These are phyloP conservation scores for Saccharomyces cerevisiae DNA, from an alignment of 805 yeast genomes.

Conservation along the genomic window DNA sequence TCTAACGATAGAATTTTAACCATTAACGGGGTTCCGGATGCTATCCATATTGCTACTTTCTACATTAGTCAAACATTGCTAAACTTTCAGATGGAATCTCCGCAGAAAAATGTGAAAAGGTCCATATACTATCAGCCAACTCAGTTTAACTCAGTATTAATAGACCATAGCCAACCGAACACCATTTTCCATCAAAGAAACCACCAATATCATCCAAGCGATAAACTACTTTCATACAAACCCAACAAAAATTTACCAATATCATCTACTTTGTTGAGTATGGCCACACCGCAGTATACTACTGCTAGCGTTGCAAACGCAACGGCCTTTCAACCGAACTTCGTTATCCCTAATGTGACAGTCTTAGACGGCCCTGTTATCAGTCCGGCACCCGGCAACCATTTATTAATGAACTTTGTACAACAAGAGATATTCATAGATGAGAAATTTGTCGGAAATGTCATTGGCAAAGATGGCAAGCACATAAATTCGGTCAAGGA, in stretches of 20 bases:
- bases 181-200: slow-evolving; percentile 17
- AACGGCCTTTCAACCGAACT: slow-evolving; percentile 20
- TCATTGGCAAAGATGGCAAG: slow-evolving; percentile 82
- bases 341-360: slow-evolving; percentile 22
- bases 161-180: slow-evolving; percentile 6
- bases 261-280: slow-evolving; percentile 3
- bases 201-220: slow-evolving; percentile 22
- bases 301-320: slow-evolving; percentile 24
- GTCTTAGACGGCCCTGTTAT: slow-evolving; percentile 14
- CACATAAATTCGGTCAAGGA: slow-evolving; percentile 71
- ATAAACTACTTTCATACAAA: slow-evolving; percentile 14
- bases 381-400: slow-evolving; percentile 48
- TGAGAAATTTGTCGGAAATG: slow-evolving; percentile 68
- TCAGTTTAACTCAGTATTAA: slow-evolving; percentile 21
- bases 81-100: slow-evolving; percentile 40
- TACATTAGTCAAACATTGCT: slow-evolving; percentile 61
- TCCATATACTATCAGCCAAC: slow-evolving; percentile 28
- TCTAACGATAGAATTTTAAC: slow-evolving; percentile 71
- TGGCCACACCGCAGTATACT: slow-evolving; percentile 15
- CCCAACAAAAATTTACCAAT: slow-evolving; percentile 11
- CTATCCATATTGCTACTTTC: slow-evolving; percentile 75
- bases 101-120: slow-evolving; percentile 39
- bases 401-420: slow-evolving; percentile 58
- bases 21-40: slow-evolving; percentile 75
- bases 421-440: slow-evolving; percentile 71